Evolutionary conservation across 306 rosid genomes (phyloP), one percentile per base, ranked within the genome.

Genomic region (Trifolium fragiferum): DNA sequence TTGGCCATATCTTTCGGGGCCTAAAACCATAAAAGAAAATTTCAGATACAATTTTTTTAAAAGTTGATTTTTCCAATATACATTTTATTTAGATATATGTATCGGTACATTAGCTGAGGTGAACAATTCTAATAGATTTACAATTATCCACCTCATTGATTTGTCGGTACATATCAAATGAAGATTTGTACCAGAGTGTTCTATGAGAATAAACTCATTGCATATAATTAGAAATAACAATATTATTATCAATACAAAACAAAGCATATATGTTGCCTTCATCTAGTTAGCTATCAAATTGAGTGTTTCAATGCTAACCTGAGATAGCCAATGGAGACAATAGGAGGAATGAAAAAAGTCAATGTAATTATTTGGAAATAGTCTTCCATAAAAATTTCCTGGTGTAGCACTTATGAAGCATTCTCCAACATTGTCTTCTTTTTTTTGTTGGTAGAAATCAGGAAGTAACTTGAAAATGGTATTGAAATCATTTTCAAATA

Each of bases 311-410:
- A 13, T 13, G 16, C 54, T 49, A 15, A 49, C 54, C 54, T 49
- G 54, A 15, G 54, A 49, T 14, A 49, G 54, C 54, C 54, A 49
- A 49, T 49, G 54, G 19, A 49, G 54, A 49, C 54, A 15, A 2
- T 15, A 49, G 7, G 54, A 87, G 10, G 54, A 49, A 50, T 50
- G 55, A 16, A 50, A 50, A 50, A 50, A 50, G 55, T 50, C 55
- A 4, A 50, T 50, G 23, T 50, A 50, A 16, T 50, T n/a, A 50
- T n/a, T 7, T 50, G 55, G 55, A 7, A 50, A 90, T 5, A 89
- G 85, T 49, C 88, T 82, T 0, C 77, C 89, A 12, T 86, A 80
- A 73, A 88, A 90, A 37, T 54, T 78, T 2, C 86, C 96, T 0
- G 92, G 65, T 3, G 67, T 61, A 33, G 25, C 67, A 61, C 2